phyloP scores from a whole-genome alignment of 2,329 filamentous ascomycete genomes.

The Elsinoe perseae region DNA sequence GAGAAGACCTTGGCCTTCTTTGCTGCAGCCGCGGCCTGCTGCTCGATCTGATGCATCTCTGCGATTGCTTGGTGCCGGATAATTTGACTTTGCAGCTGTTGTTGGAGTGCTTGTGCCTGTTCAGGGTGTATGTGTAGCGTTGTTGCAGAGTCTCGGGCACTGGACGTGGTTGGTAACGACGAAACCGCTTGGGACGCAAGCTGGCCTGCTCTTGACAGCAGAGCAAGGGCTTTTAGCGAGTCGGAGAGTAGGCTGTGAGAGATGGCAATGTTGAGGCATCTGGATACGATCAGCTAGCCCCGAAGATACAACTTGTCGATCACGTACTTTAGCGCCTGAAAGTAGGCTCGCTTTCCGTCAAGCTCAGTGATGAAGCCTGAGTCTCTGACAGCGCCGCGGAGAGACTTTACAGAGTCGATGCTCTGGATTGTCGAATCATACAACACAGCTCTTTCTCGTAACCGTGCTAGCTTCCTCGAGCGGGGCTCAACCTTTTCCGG shows the following conservation, averaged over 20 bases:
- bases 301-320: background rate
- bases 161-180: conserved; percentile 36
- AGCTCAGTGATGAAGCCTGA: conserved; percentile 66
- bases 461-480: conserved; percentile 66
- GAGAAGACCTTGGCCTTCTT: conserved; percentile 38
- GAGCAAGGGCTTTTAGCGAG: conserved; percentile 71
- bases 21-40: conserved; percentile 42
- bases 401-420: conserved; percentile 78
- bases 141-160: conserved; percentile 43
- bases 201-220: conserved; percentile 64
- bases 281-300: conserved; percentile 29
- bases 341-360: conserved; percentile 72
- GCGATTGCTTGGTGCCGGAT: conserved; percentile 79
- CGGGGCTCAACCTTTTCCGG: conserved; percentile 55
- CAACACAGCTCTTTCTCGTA: conserved; percentile 79
- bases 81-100: conserved; percentile 61
- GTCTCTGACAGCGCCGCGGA: conserved; percentile 85
- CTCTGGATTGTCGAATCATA: conserved; percentile 90
- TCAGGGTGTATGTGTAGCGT: conserved; percentile 59
- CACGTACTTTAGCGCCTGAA: conserved; percentile 73
- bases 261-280: conserved; percentile 74
- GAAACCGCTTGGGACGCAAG: conserved; percentile 49
- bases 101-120: conserved; percentile 52
- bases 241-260: conserved; percentile 71
- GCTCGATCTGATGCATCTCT: conserved; percentile 61